Percentiles rank a stretch among this genome's conserved stretches.
Conservation (phyloP, 352 stramenopile species). For the Globisporangium spinosum region DNA sequence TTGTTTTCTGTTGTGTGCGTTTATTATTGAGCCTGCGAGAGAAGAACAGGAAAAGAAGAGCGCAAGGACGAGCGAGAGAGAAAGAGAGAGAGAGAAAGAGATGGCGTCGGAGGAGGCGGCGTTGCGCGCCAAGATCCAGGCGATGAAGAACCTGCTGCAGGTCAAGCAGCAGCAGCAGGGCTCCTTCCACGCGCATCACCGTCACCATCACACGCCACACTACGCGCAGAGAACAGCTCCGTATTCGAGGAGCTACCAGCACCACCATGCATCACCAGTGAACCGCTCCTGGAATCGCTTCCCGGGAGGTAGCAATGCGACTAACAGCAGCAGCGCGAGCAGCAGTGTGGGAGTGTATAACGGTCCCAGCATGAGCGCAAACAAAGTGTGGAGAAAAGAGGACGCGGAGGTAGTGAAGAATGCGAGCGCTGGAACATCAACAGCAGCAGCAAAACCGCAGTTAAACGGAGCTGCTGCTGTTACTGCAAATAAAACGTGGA, state of each 20-base stretch:
- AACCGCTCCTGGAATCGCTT: constrained; percentile 50
- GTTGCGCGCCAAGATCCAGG: constrained; percentile 79
- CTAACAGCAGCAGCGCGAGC: background rate
- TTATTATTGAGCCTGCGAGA: background rate
- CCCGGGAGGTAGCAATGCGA: background rate
- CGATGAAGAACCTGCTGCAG: constrained; percentile 74
- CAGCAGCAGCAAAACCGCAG: background rate
- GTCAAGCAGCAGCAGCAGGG: constrained; percentile 28
- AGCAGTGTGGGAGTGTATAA: constrained; percentile 3
- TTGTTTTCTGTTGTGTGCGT: background rate
- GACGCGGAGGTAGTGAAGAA: constrained; percentile 3
- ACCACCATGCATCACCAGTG: constrained; percentile 15
- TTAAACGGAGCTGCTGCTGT: background rate
- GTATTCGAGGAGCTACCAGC: constrained; percentile 8
- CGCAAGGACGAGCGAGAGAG: background rate
- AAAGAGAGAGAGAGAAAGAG: constrained; percentile 1
- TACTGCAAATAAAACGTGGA: constrained; percentile 30
- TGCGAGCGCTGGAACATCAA: background rate
- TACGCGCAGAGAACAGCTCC: constrained; percentile 6
- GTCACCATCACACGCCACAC: background rate
- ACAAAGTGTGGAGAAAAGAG: constrained; percentile 55
- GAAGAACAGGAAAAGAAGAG: background rate
- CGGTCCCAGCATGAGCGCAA: constrained; percentile 25
- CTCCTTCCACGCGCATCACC: background rate
- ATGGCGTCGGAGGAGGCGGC: constrained; percentile 56